These are phyloP conservation scores for Arbutus unedo DNA, from an alignment of 148 eudicot genomes.

Conservation along the genomic window DNA sequence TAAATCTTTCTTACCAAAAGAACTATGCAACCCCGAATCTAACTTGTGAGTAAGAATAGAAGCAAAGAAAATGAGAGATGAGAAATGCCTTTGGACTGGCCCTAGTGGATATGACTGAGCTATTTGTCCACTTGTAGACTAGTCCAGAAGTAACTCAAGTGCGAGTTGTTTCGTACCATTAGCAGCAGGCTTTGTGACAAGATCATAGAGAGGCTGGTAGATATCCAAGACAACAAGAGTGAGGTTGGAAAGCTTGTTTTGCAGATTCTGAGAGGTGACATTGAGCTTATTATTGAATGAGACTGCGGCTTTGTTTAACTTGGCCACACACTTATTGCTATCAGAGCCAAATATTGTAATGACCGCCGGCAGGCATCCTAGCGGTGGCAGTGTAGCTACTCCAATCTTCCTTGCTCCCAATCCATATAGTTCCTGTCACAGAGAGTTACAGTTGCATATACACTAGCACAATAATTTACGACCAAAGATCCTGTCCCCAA, in stretches of 20 bases:
- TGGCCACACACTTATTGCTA: slow-evolving; percentile 48
- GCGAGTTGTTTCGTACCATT: slow-evolving; percentile 33
- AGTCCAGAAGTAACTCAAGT: neutral
- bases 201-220: slow-evolving; percentile 48
- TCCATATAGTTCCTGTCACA: slow-evolving; percentile 45
- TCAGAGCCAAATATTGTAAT: slow-evolving; percentile 53
- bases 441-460: neutral
- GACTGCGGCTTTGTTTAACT: slow-evolving; percentile 47
- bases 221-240: slow-evolving; percentile 58
- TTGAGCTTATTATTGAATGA: slow-evolving; percentile 56
- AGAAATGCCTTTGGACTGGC: neutral
- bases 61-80: neutral
- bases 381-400: slow-evolving; percentile 57
- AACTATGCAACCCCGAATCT: neutral
- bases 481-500: neutral
- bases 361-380: slow-evolving; percentile 67
- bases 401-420: slow-evolving; percentile 65
- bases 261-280: slow-evolving; percentile 41
- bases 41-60: neutral
- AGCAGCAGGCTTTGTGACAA: slow-evolving; percentile 47
- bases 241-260: slow-evolving; percentile 39
- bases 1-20: neutral
- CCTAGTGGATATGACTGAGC: neutral
- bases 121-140: neutral
- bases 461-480: neutral